Conservation (phyloP, 345 rosid species). For the Citrus trifoliata region DNA sequence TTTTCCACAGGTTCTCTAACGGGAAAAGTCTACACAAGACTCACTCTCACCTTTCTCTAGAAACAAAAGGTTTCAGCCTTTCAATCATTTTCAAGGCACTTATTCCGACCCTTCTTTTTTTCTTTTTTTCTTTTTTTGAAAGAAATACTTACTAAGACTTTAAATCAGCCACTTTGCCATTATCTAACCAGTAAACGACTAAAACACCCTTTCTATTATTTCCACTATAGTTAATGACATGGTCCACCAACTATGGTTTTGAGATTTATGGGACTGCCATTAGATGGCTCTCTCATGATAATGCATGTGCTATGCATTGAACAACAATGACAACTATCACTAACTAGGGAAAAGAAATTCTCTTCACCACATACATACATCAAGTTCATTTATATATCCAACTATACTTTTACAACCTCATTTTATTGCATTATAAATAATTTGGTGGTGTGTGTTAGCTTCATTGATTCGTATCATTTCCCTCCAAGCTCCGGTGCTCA, state of each 20-base stretch:
- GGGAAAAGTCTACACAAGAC: background rate
- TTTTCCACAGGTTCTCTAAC: background rate
- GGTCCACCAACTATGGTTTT: too few relatives aligned
- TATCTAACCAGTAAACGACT: background rate
- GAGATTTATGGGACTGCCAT: too few relatives aligned
- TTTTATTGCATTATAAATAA: background rate
- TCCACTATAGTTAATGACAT: too few relatives aligned
- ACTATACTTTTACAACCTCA: background rate
- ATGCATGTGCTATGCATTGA: background rate
- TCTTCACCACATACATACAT: background rate
- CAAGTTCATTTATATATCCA: background rate
- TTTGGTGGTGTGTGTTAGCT: background rate
- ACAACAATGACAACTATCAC: background rate
- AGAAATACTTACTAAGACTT: background rate
- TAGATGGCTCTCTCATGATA: too few relatives aligned
- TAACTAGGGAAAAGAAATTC: background rate
- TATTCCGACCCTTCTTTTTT: too few relatives aligned
- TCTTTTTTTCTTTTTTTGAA: too few relatives aligned
- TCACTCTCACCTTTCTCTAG: background rate
- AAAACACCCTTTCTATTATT: background rate
- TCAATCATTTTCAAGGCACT: background rate
- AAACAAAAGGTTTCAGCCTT: background rate
- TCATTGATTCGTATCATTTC: background rate
- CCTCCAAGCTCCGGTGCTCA: background rate
- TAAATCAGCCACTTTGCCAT: background rate